Evolutionary conservation across 768 basidiomycete species (phyloP), one percentile per base, ranked within the genome.

Genomic region (Amanita inopinata): DNA sequence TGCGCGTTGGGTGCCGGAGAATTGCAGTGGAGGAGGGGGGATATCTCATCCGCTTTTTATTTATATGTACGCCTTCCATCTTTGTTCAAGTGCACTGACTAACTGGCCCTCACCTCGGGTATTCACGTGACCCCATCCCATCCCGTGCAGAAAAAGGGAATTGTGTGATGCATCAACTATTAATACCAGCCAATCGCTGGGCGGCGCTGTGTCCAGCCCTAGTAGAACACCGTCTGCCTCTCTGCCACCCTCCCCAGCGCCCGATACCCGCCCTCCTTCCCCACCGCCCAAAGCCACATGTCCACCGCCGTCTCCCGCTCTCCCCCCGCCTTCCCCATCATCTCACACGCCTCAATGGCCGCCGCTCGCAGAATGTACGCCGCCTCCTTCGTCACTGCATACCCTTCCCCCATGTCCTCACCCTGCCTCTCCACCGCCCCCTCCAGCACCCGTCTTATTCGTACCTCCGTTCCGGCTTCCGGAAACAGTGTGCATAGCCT

Each of bases 211-310:
- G 19, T 3, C 10, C 12, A 3, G 17, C 19, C 23, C 25, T 36
- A 90, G 58, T 86, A 92, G 57, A 78, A 87, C 30, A 74, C 63
- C 0, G 85, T 85, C 46, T 78, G 64, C 43, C 67, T 64, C 56
- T 74, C 60, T n/a, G 73, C 80, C 53, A 89, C 83, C 49, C 87
- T 65, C 50, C 69, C 67, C 30, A 90, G 63, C 37, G 60, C 60
- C 38, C 82, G 65, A 53, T 87, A 88, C 22, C 61, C 50, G 49
- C 84, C 66, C 51, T 87, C 85, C 55, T 91, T 89, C 27, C 83
- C 84, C 3, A 85, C 73, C 23, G 76, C 68, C 83, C 87, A 86
- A n/a, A 90, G 57, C 84, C 85, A 91, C 53, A 71, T 73, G 53
- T 89, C 81, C 46, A 91, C 65, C 2, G 65, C 60, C 42, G 62